Percentiles rank a stretch among this genome's conserved stretches.
These are phyloP conservation scores for Boechera retrofracta DNA, from an alignment of 345 rosid species.

Conservation along the genomic window DNA sequence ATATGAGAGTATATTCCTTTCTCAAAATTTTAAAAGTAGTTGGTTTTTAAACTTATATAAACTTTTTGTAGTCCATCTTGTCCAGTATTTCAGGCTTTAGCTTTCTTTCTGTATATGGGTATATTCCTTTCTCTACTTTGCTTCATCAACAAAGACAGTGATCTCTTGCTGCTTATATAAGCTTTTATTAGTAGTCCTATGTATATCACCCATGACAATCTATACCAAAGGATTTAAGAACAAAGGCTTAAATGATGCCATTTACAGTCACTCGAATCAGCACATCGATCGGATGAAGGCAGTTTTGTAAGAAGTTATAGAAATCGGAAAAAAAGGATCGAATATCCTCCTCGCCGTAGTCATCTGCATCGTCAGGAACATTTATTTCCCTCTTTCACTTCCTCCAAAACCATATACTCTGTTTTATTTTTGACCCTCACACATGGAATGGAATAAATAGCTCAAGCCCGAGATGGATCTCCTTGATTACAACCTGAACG, in stretches of 20 bases:
- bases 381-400: neutral
- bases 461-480: too few relatives aligned
- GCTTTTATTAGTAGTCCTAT: neutral
- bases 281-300: neutral
- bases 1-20: constrained; percentile 23
- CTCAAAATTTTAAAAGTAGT: neutral
- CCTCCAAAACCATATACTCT: neutral
- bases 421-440: too few relatives aligned
- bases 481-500: too few relatives aligned
- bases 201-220: neutral
- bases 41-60: neutral
- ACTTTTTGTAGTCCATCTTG: neutral
- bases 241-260: neutral
- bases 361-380: neutral
- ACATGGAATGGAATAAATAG: too few relatives aligned
- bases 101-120: neutral
- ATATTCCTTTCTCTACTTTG: neutral
- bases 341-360: neutral
- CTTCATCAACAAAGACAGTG: neutral
- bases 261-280: neutral
- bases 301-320: too few relatives aligned
- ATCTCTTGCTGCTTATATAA: neutral
- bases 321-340: neutral
- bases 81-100: neutral
- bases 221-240: neutral